A percentile compares a stretch with the other conserved stretches of the same genome.
These are phyloP conservation scores for Coemansia sp. DNA, from an alignment of 371 early-diverging fungal species.

Conservation along the genomic window DNA sequence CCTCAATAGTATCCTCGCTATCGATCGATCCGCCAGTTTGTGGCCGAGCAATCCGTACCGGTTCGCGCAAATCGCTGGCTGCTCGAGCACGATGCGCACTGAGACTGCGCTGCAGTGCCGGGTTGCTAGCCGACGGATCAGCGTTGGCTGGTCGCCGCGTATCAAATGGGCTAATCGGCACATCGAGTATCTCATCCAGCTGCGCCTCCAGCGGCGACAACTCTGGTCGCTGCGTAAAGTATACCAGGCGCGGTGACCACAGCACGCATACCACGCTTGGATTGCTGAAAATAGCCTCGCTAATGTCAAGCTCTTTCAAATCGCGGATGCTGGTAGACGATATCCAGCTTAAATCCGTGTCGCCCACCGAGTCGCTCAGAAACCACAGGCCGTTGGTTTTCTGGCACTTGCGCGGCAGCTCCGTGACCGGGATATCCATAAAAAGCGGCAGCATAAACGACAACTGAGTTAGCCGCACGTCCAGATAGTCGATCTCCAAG, in stretches of 20 bases:
- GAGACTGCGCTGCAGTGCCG: slow-evolving; percentile 25
- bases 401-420: background rate
- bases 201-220: slow-evolving; percentile 20
- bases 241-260: slow-evolving; percentile 54
- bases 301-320: slow-evolving; percentile 43
- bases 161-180: background rate
- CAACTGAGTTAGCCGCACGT: slow-evolving; percentile 48
- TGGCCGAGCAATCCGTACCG: slow-evolving; percentile 4
- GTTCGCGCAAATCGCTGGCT: slow-evolving; percentile 26
- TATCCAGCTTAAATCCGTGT: slow-evolving; percentile 44
- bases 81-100: slow-evolving; percentile 33
- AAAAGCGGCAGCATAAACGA: slow-evolving; percentile 50
- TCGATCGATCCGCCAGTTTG: background rate
- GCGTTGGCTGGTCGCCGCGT: background rate
- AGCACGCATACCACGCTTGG: slow-evolving; percentile 47
- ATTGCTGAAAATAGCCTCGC: slow-evolving; percentile 43
- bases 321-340: slow-evolving; percentile 43
- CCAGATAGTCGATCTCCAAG: slow-evolving; percentile 52
- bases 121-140: background rate
- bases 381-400: slow-evolving; percentile 41
- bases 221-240: slow-evolving; percentile 51
- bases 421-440: slow-evolving; percentile 17
- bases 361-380: slow-evolving; percentile 15
- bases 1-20: background rate
- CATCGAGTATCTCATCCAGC: slow-evolving; percentile 19